Evolutionary conservation across 768 basidiomycete species (phyloP), one percentile per base, ranked within the genome.

Genomic region (Pleurotus djamor): DNA sequence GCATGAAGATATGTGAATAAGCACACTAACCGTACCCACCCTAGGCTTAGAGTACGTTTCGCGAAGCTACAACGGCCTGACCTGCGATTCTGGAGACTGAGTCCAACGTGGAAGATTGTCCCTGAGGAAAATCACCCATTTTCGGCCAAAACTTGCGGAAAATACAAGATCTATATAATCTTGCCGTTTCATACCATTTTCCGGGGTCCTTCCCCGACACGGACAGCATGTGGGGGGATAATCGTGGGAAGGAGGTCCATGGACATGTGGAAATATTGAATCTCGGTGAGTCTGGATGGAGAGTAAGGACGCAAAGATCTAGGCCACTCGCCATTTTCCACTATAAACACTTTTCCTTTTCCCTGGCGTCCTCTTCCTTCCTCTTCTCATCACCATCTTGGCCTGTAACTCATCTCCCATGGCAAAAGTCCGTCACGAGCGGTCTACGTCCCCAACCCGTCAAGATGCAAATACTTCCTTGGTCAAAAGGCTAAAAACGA

Each of bases 401-500:
- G 21, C 28, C 36, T 14, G 9, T 17, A 6, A 21, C 10, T 21
- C 36, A 13, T 32, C 10, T 13, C 9, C 10, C 47, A 74, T 74
- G 73, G 67, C 71, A 33, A 65, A 65, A 54, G 67, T 67, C 28
- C 21, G 21, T 28, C 72, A 68, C 52, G 60, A 67, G 57, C 66
- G 72, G 51, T 67, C 67, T 7, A 49, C 62, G n/a, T 72, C 73
- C 6, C 54, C 54, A 41, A 41, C 32, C 12, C 67, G 70, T 0
- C 65, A 63, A 36, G 57, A 41, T 21, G 49, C 34, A 28, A 61
- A 62, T 38, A 54, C 61, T 48, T 55, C 67, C 21, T 58, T 63
- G 6, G 54, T 60, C 36, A 75, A 74, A 61, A 67, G 65, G 36
- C 61, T 68, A 2, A 75, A 73, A 58, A 70, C 68, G 16, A 65